phyloP scores from a whole-genome alignment of 306 rosid species.

The Lathyrus sativus region DNA sequence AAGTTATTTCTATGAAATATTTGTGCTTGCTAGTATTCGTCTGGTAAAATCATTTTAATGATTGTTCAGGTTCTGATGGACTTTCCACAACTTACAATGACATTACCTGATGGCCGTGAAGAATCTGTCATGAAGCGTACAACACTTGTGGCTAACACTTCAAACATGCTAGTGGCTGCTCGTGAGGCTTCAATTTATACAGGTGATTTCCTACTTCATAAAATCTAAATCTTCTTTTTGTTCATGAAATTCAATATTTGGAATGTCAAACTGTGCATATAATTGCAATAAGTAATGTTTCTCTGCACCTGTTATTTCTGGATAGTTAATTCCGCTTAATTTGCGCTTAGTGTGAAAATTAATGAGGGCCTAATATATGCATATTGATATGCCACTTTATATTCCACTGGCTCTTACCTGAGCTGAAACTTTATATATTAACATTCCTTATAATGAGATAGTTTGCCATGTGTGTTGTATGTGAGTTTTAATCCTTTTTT shows the following conservation, averaged over 20 bases:
- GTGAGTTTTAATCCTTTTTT: conserved; percentile 12
- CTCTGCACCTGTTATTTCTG: conserved; percentile 18
- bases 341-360: conserved; percentile 22
- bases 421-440: conserved; percentile 28
- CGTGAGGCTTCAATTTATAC: conserved; percentile 99
- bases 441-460: conserved; percentile 3
- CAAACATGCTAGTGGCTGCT: conserved; percentile 99
- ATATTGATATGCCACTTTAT: conserved; percentile 20
- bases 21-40: conserved; percentile 5
- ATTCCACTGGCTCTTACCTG: conserved; percentile 20
- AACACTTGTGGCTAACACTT: conserved; percentile 98
- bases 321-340: conserved; percentile 1
- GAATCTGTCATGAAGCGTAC: conserved; percentile 99
- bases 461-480: conserved; percentile 18
- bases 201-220: conserved; percentile 51
- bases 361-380: conserved; percentile 3
- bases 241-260: conserved; percentile 10
- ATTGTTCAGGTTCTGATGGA: conserved; percentile 90
- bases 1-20: no score
- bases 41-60: conserved; percentile 31
- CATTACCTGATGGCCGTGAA: conserved; percentile 99
- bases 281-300: conserved; percentile 29
- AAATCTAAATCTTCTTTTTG: background rate
- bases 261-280: conserved; percentile 22
- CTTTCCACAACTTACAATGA: conserved; percentile 99